Evolutionary conservation across 106 monocot species (phyloP), one percentile per base, ranked within the genome.

Genomic region (Amphibolis antarctica): DNA sequence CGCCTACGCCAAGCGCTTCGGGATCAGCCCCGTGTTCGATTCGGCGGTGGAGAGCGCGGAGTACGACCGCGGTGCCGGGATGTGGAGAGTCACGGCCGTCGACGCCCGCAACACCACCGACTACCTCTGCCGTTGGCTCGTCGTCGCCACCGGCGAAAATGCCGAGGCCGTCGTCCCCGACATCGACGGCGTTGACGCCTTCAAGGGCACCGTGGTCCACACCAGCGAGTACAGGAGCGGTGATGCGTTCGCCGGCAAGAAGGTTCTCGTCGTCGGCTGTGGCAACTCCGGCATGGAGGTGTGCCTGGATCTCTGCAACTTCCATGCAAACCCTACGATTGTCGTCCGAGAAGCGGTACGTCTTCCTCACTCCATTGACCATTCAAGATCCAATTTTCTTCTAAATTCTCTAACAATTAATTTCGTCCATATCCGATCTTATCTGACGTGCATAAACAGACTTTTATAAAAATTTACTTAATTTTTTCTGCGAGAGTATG

Each of bases 211-310:
- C 13, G 55, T 74, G 11, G 51, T 80, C 42, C 85, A 85, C 70
- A 75, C 80, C 0, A 82, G 85, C 48, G 42, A 12, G 36, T 89
- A 89, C 47, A 54, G 73, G 55, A 80, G 75, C 18, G 89, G 89
- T 42, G 77, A 75, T 25, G 74, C 2, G 13, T 89, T 62, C 49
- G 9, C 26, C 13, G 80, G 68, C 44, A 85, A 89, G 85, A 77
- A 51, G 49, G 89, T 85, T 23, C 77, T 89, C 50, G 85, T 89
- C 22, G 85, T 89, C 43, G 89, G 89, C 10, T 80, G 85, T 60
- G 89, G 89, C 9, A 89, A 89, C 46, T 89, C 89, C 6, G 89
- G 85, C 44, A 89, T 89, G 89, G 89, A 89, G 73, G 77, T 89
- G 20, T 70, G 70, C 63, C 71, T 89, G 70, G 89, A 89, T 65